These are phyloP conservation scores for Penstemon newberryi DNA, from an alignment of 257 asterid genomes.

Conservation along the genomic window DNA sequence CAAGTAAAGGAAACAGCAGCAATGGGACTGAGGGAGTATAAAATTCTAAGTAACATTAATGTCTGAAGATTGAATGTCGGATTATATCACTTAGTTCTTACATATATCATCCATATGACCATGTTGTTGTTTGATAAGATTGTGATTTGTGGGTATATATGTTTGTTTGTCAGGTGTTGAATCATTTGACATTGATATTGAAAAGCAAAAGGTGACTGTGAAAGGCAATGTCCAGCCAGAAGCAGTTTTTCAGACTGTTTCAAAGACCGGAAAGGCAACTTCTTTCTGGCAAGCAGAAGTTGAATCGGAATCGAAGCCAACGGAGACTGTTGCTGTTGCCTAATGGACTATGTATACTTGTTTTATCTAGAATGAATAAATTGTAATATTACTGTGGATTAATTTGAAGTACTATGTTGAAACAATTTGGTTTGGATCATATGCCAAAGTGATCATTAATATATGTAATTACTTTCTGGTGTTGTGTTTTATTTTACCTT, in stretches of 20 bases:
- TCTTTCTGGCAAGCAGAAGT: slow-evolving; percentile 70
- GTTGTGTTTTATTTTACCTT: slow-evolving; percentile 21
- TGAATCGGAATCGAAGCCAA: slow-evolving; percentile 35
- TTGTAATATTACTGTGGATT: slow-evolving; percentile 22
- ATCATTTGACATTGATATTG: slow-evolving; percentile 67
- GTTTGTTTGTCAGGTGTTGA: slow-evolving; percentile 65
- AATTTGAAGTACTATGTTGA: slow-evolving; percentile 22
- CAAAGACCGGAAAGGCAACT: slow-evolving; percentile 88
- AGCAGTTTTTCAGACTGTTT: slow-evolving; percentile 77
- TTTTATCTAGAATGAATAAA: slow-evolving; percentile 9
- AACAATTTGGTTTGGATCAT: slow-evolving; percentile 31
- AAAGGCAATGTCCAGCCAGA: slow-evolving; percentile 77
- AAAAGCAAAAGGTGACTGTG: slow-evolving; percentile 88
- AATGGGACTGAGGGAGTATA: too few species aligned
- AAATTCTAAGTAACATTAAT: too few species aligned
- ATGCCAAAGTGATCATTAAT: slow-evolving; percentile 16
- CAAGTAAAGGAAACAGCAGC: too few species aligned
- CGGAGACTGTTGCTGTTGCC: slow-evolving; percentile 43
- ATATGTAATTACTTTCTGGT: slow-evolving; percentile 34
- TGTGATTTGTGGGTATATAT: too few species aligned
- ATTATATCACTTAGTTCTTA: too few species aligned
- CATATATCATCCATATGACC: too few species aligned
- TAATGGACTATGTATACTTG: slow-evolving; percentile 19
- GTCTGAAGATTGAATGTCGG: too few species aligned
- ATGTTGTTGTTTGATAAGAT: too few species aligned